Conservation (phyloP, 202 grass and related monocot genomes). For the Saccharum hybrid region DNA sequence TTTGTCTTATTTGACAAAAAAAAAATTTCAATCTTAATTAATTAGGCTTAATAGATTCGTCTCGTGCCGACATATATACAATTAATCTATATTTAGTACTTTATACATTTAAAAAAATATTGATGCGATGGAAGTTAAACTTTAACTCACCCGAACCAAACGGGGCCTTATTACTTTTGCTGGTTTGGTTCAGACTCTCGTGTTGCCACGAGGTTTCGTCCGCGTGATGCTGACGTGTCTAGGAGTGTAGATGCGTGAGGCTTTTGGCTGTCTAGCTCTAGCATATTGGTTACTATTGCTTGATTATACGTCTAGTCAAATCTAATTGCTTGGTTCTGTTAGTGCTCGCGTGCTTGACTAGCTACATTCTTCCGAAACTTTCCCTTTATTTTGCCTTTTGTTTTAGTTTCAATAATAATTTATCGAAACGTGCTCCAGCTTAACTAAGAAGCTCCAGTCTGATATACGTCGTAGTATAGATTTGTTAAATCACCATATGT, state of each 20-base stretch:
- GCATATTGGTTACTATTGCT: not conserved
- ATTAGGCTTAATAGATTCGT: no score
- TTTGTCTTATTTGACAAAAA: no score
- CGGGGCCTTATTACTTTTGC: not conserved
- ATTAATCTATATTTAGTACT: no score
- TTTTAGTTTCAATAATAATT: not conserved
- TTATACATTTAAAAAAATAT: no score
- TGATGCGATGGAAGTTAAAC: no score
- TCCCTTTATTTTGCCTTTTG: not conserved
- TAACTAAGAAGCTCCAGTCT: not conserved
- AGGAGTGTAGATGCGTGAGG: slow-evolving; percentile 15
- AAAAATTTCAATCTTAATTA: no score
- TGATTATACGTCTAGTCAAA: not conserved
- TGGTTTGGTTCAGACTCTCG: not conserved
- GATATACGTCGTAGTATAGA: not conserved
- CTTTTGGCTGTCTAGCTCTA: slow-evolving; percentile 1
- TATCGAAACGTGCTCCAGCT: not conserved
- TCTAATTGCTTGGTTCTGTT: not conserved
- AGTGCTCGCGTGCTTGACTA: not conserved
- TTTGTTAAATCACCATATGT: not conserved
- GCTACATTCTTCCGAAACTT: not conserved
- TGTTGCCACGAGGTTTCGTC: slow-evolving; percentile 28
- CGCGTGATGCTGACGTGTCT: slow-evolving; percentile 46
- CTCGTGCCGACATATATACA: no score
- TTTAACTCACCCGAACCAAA: no score